Conservation (phyloP, 495 filamentous ascomycete genomes). For the Penicillium ucsense region DNA sequence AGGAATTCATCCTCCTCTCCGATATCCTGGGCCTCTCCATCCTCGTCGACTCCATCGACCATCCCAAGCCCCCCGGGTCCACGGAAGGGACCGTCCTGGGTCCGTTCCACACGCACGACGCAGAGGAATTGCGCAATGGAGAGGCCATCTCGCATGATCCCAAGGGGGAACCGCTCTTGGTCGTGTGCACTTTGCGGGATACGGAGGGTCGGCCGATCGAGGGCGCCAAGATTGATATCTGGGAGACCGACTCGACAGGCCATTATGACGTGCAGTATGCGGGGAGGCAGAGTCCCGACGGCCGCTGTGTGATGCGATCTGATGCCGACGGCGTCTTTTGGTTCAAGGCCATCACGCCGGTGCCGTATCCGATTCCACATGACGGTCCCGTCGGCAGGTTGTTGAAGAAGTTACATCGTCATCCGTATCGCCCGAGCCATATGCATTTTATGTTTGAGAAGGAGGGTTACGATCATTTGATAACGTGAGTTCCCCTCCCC, state of each 20-base stretch:
- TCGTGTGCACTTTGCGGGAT: slow-evolving; percentile 68
- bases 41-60: slow-evolving; percentile 84
- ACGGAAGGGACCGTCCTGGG: slow-evolving; percentile 89
- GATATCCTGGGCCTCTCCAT: slow-evolving; percentile 85
- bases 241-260: slow-evolving; percentile 84
- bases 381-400: slow-evolving; percentile 84
- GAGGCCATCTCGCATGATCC: slow-evolving; percentile 60
- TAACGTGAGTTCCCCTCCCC: slow-evolving; percentile 53
- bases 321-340: slow-evolving; percentile 68
- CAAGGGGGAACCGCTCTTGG: slow-evolving; percentile 52
- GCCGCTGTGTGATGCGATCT: slow-evolving; percentile 66
- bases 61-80: slow-evolving; percentile 65
- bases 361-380: slow-evolving; percentile 81
- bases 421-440: slow-evolving; percentile 77
- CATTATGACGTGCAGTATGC: slow-evolving; percentile 86
- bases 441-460: slow-evolving; percentile 96
- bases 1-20: slow-evolving; percentile 92
- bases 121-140: slow-evolving; percentile 53
- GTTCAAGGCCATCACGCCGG: slow-evolving; percentile 81
- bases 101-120: slow-evolving; percentile 91
- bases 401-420: slow-evolving; percentile 58
- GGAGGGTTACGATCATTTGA: slow-evolving; percentile 70
- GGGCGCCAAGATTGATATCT: slow-evolving; percentile 76
- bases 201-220: slow-evolving; percentile 54
- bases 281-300: slow-evolving; percentile 61